Conservation (phyloP, 768 basidiomycete genomes). For the Scleroderma bovista region DNA sequence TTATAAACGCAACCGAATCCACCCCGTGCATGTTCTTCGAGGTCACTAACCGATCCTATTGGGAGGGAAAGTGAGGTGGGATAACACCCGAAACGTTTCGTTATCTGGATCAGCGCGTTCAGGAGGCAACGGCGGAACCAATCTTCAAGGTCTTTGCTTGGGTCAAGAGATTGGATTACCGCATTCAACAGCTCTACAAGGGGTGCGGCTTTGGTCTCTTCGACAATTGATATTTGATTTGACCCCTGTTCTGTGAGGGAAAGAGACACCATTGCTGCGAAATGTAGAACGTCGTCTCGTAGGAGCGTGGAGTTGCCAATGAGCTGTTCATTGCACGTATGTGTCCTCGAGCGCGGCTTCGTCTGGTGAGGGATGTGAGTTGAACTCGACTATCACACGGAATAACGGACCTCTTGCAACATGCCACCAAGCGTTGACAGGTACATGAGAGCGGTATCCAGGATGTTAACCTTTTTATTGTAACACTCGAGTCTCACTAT, state of each 20-base stretch:
- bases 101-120: constrained; percentile 14
- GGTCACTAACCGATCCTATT: constrained; percentile 5
- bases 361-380: too few relatives aligned
- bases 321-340: constrained; percentile 21
- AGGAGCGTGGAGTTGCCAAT: constrained; percentile 12
- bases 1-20: constrained; percentile 18
- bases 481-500: too few relatives aligned
- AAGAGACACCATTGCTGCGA: constrained; percentile 12
- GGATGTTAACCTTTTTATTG: too few relatives aligned
- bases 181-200: constrained; percentile 21
- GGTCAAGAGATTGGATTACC: constrained; percentile 22
- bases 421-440: too few relatives aligned
- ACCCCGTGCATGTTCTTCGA: constrained; percentile 6
- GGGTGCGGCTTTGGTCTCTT: neutral
- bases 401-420: too few relatives aligned
- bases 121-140: constrained; percentile 13
- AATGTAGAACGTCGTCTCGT: constrained; percentile 13
- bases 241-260: constrained; percentile 7
- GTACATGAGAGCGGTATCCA: too few relatives aligned
- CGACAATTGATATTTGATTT: constrained; percentile 1
- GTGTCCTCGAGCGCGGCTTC: neutral
- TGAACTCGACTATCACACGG: too few relatives aligned
- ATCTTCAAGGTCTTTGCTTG: constrained; percentile 10
- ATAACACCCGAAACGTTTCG: constrained; percentile 14
- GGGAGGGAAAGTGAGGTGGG: constrained; percentile 13